phyloP scores from a whole-genome alignment of 2,329 filamentous ascomycete genomes.

The Claviceps paspali region DNA sequence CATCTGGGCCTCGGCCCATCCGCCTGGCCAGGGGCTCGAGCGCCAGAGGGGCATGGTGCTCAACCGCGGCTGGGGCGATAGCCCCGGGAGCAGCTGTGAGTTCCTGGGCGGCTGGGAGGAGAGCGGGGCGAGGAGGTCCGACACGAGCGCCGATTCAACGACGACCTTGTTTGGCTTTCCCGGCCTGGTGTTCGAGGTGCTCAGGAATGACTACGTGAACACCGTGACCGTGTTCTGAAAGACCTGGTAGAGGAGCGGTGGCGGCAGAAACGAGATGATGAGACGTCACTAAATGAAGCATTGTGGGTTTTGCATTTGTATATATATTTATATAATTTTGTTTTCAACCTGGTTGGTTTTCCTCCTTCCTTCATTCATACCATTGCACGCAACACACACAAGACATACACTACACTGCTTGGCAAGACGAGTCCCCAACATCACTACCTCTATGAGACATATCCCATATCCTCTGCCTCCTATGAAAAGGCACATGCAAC shows the following conservation, averaged over 20 bases:
- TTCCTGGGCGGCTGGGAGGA: constrained; percentile 79
- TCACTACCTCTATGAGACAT: no score
- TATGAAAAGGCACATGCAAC: no score
- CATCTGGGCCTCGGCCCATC: constrained; percentile 54
- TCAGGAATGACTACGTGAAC: constrained; percentile 83
- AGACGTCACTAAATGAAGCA: no score
- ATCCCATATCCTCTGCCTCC: no score
- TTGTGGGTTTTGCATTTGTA: no score
- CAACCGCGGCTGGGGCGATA: constrained; percentile 83
- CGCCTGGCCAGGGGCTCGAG: constrained; percentile 33
- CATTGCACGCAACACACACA: no score
- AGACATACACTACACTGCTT: no score
- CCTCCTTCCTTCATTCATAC: no score
- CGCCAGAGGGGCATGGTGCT: constrained; percentile 67
- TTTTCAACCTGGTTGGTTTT: no score
- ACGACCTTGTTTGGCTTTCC: constrained; percentile 90
- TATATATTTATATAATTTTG: no score
- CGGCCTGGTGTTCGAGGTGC: constrained; percentile 84
- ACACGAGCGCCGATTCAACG: constrained; percentile 40
- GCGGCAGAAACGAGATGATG: neutral
- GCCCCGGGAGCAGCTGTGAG: constrained; percentile 78
- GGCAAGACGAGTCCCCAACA: no score
- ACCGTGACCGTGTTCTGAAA: constrained; percentile 72
- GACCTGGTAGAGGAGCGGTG: neutral
- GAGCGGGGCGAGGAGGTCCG: constrained; percentile 39